Conservation (phyloP, 495 filamentous ascomycete species). For the Tuber borchii region DNA sequence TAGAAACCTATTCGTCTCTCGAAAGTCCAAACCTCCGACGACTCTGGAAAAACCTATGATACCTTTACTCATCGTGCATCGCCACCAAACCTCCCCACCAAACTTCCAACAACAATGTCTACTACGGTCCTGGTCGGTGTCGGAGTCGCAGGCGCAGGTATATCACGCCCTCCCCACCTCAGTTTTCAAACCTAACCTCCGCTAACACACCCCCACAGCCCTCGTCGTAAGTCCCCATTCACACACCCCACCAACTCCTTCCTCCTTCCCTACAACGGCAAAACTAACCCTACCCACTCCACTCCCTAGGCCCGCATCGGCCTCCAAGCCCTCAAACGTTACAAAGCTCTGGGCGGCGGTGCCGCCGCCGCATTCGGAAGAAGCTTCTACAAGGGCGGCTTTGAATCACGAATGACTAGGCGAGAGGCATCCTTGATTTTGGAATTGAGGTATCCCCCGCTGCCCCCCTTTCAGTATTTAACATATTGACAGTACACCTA, state of each 20-base stretch:
- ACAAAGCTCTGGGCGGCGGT: conserved; percentile 56
- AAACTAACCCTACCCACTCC: conserved; percentile 17
- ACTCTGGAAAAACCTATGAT: not conserved
- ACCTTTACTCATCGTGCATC: not conserved
- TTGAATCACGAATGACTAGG: conserved; percentile 86
- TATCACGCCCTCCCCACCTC: conserved; percentile 10
- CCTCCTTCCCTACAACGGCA: not conserved
- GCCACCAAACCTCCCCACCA: conserved; percentile 9
- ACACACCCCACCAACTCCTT: not conserved
- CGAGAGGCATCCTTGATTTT: conserved; percentile 88
- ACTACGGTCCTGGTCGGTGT: conserved; percentile 68
- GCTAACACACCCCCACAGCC: conserved; percentile 13
- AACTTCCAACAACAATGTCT: conserved; percentile 53
- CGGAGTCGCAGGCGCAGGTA: conserved; percentile 58
- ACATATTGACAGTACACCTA: conserved; percentile 41
- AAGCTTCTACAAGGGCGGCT: conserved; percentile 94
- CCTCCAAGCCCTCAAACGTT: conserved; percentile 77
- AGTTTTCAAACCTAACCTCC: not conserved
- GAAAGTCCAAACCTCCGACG: not conserved
- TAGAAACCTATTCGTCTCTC: not conserved
- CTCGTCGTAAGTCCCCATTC: conserved; percentile 24
- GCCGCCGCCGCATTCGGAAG: conserved; percentile 69
- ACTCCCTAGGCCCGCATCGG: conserved; percentile 73
- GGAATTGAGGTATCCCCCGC: conserved; percentile 65
- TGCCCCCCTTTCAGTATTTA: not conserved